Evolutionary conservation across 2,329 filamentous ascomycete species (phyloP).

Genomic region (Claviceps sp.): DNA sequence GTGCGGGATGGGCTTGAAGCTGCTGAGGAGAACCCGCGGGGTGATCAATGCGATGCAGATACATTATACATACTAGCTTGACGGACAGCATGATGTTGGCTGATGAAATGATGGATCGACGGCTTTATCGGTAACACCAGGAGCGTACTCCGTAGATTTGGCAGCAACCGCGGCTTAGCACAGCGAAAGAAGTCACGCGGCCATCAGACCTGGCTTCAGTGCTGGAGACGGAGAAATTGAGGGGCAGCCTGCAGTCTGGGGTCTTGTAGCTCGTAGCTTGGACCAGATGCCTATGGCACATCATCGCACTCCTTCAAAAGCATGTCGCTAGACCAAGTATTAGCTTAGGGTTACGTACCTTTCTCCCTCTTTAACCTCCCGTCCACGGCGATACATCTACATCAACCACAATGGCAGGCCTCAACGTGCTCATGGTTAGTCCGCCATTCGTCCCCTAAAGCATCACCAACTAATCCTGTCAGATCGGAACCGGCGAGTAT

Average conservation of each 20-base stretch:
- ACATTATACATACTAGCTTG: too few relatives aligned
- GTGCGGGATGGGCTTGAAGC: too few relatives aligned
- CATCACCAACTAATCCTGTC: not conserved
- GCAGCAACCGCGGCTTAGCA: too few relatives aligned
- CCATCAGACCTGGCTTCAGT: too few relatives aligned
- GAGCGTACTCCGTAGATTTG: too few relatives aligned
- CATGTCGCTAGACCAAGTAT: not conserved
- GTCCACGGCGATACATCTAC: not conserved
- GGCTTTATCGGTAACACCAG: not conserved
- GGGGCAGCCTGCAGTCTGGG: not conserved
- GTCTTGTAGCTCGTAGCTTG: too few relatives aligned
- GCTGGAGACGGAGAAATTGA: not conserved
- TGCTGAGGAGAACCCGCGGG: too few relatives aligned
- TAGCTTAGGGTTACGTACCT: too few relatives aligned
- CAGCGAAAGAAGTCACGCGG: too few relatives aligned
- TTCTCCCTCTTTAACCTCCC: not conserved
- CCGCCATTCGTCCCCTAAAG: not conserved
- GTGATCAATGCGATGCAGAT: too few relatives aligned
- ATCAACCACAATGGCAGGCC: conserved; percentile 33
- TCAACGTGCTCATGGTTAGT: conserved; percentile 58
- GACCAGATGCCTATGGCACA: not conserved
- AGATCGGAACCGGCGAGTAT: conserved; percentile 91
- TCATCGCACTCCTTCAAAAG: not conserved
- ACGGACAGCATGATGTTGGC: not conserved
- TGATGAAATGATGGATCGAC: not conserved